Conservation (phyloP, 2,329 filamentous ascomycete species). For the Penicillium sp. region DNA sequence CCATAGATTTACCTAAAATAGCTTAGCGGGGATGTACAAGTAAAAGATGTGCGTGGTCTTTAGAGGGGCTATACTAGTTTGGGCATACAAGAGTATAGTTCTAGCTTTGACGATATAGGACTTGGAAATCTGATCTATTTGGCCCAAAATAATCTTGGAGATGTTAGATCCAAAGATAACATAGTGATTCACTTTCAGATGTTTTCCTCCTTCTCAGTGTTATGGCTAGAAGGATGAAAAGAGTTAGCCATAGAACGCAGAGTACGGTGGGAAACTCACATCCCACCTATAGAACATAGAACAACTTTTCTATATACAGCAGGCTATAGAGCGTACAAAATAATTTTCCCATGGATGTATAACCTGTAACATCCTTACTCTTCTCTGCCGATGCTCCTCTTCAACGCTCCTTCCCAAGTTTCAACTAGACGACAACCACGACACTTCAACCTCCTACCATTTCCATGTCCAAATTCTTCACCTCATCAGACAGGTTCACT, state of each 20-base stretch:
- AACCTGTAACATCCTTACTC: no score
- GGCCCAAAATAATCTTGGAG: background rate
- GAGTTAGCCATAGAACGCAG: background rate
- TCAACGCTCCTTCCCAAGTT: background rate
- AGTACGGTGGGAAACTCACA: background rate
- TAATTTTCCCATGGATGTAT: background rate
- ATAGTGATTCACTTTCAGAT: background rate
- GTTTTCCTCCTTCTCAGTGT: background rate
- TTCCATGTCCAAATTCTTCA: background rate
- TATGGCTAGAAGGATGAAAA: background rate
- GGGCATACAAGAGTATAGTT: background rate
- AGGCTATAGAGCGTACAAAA: no score
- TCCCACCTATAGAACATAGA: background rate
- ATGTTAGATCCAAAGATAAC: background rate
- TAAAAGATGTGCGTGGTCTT: background rate
- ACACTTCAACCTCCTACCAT: background rate
- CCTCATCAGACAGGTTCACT: background rate
- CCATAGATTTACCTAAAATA: background rate
- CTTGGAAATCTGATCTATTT: background rate
- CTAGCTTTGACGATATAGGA: background rate
- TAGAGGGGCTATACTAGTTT: no score
- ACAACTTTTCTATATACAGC: background rate
- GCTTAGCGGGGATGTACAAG: background rate
- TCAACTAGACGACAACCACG: background rate
- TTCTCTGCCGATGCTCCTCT: background rate